phyloP scores from a whole-genome alignment of 2,329 filamentous ascomycete species.

The Apiospora malaysiana region DNA sequence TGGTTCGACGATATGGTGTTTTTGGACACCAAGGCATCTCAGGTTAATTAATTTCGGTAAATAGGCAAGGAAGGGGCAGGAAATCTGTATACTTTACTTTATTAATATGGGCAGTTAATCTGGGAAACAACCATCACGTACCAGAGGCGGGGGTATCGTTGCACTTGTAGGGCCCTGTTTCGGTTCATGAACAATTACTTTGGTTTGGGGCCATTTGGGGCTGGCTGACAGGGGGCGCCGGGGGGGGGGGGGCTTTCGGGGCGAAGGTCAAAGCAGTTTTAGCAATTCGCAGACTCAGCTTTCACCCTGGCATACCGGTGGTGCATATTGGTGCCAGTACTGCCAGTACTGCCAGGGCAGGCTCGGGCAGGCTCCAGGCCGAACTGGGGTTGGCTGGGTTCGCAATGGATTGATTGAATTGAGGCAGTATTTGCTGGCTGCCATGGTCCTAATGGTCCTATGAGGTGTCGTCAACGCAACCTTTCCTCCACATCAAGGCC shows the following conservation, averaged over 20 bases:
- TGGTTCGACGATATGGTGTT: background rate
- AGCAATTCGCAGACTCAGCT: too few relatives aligned
- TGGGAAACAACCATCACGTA: conserved; percentile 8
- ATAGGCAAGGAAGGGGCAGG: background rate
- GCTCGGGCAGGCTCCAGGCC: background rate
- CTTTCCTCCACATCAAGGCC: conserved; percentile 5
- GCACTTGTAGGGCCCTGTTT: conserved; percentile 1
- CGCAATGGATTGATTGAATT: conserved; percentile 1
- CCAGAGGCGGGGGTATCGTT: conserved; percentile 15
- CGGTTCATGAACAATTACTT: conserved; percentile 5
- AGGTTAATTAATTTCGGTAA: conserved; percentile 12
- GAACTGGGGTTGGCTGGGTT: background rate
- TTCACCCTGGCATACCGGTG: too few relatives aligned
- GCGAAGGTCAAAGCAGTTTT: background rate
- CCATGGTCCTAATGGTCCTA: background rate
- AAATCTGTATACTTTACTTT: background rate
- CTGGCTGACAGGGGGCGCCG: background rate
- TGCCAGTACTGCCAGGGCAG: too few relatives aligned
- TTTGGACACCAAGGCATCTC: background rate
- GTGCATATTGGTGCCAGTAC: too few relatives aligned
- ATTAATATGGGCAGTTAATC: conserved; percentile 6
- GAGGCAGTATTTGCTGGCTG: background rate
- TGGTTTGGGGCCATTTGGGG: background rate
- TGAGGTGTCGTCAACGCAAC: conserved; percentile 11
- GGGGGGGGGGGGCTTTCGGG: background rate